A percentile compares a stretch with the other conserved stretches of the same genome.
These are phyloP conservation scores for Harrya chromipes DNA, from an alignment of 768 basidiomycete species.

Conservation along the genomic window DNA sequence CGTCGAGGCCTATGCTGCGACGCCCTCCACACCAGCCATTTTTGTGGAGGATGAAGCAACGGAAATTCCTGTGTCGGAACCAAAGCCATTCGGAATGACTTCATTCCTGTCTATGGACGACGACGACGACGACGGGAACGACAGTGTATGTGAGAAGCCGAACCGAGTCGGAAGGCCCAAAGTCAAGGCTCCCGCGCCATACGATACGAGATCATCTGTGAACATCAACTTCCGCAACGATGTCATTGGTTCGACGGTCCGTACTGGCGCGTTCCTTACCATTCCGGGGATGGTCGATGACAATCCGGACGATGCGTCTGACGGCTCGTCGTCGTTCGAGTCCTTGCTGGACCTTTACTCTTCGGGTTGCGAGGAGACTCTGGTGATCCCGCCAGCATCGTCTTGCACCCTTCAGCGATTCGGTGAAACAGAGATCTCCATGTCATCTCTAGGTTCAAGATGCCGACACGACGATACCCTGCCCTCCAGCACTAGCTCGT, in stretches of 20 bases:
- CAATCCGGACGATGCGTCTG: neutral
- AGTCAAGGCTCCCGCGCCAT: constrained; percentile 4
- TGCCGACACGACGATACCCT: too few relatives aligned
- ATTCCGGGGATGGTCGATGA: neutral
- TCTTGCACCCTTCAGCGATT: too few relatives aligned
- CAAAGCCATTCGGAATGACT: constrained; percentile 4
- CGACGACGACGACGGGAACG: neutral
- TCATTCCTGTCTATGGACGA: constrained; percentile 12
- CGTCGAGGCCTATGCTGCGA: constrained; percentile 16
- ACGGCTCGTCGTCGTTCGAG: neutral
- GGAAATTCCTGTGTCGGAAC: neutral
- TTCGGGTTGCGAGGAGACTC: neutral
- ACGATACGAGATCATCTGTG: constrained; percentile 6
- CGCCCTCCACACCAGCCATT: constrained; percentile 15
- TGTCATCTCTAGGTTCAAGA: too few relatives aligned
- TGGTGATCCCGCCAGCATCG: neutral
- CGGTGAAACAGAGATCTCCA: too few relatives aligned
- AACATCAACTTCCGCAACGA: constrained; percentile 10
- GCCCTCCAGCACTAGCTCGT: too few relatives aligned
- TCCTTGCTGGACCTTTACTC: neutral
- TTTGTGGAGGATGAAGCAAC: constrained; percentile 17
- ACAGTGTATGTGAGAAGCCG: neutral
- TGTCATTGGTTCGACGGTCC: constrained; percentile 14
- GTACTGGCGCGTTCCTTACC: constrained; percentile 9
- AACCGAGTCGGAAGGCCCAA: neutral